Percentiles rank a stretch among this genome's conserved stretches.
phyloP scores from a whole-genome alignment of 208 protist species.

The Crithidia expoeki region DNA sequence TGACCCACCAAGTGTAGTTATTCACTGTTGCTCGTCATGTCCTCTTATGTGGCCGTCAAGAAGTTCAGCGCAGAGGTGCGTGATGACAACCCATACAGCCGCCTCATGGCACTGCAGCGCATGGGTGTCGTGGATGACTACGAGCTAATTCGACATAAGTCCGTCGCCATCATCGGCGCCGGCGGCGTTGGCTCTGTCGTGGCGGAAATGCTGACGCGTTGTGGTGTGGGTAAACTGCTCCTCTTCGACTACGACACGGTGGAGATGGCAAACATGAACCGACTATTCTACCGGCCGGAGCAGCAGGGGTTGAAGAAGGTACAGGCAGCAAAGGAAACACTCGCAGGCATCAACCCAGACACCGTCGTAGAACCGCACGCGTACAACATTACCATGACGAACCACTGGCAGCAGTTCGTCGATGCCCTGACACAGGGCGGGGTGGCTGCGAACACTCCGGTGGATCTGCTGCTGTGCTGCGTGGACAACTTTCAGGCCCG shows the following conservation, averaged over 20 bases:
- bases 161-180: conserved; percentile 94
- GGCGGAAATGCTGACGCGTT: conserved; percentile 98
- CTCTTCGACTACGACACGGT: conserved; percentile 99
- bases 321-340: conserved; percentile 83
- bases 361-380: conserved; percentile 90
- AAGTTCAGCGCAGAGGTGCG: conserved; percentile 91
- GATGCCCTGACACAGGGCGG: conserved; percentile 67
- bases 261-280: conserved; percentile 98
- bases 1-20: too few species aligned
- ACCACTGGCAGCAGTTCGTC: conserved; percentile 91
- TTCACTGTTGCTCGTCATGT: too few species aligned
- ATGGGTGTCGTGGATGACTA: conserved; percentile 99
- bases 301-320: conserved; percentile 96
- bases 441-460: conserved; percentile 40
- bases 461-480: conserved; percentile 95
- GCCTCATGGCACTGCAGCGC: conserved; percentile 96
- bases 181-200: conserved; percentile 96
- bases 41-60: conserved; percentile 3
- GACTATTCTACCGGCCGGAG: conserved; percentile 96
- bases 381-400: conserved; percentile 94
- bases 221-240: conserved; percentile 97
- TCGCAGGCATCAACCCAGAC: conserved; percentile 96
- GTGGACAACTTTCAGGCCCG: conserved; percentile 98
- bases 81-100: conserved; percentile 95
- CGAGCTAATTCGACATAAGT: conserved; percentile 91